Evolutionary conservation across 176 grass and related monocot genomes (phyloP), one percentile per base, ranked within the genome.

Genomic region (Oryza nivara): DNA sequence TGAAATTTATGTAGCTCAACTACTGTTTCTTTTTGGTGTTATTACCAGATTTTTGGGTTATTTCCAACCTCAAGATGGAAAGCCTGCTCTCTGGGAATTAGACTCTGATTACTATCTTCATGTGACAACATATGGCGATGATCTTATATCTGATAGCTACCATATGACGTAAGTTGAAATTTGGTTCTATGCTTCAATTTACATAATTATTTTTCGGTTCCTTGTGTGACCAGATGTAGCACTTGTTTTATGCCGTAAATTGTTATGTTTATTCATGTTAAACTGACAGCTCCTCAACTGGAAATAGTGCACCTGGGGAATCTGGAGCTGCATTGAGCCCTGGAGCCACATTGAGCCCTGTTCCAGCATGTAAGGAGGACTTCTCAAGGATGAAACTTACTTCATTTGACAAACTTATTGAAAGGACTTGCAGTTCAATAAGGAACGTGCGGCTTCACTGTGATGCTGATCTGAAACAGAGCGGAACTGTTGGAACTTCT

Each of bases 51-150:
- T 98, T 94, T 80, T 98, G 48, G 96, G 96, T 84, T 95, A 98
- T 73, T 98, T 98, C 70, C 85, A 90, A 80, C 96, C 96, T 70
- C 86, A 98, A 91, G 96, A 98, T 49, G 96, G 96, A 65, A 98
- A 96, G 80, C 91, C 93, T 81, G 89, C 93, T 83, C 91, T 98
- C 81, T 98, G 96, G 96, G 96, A 98, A 63, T 88, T 98, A 86
- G 96, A 98, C 60, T 90, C 89, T 11, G 96, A 98, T 94, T 98
- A 98, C 82, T 95, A 98, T 88, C 96, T 98, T 88, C 96, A 98
- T 68, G 96, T 95, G 49, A 91, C 77, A 74, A 87, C 91, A 83
- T 72, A 90, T 87, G 83, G 63, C 87, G 93, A 98, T 81, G 90
- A 86, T 81, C 64, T 70, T 40, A 63, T 26, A 43, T 75, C 74